These are phyloP conservation scores for Rachicladosporium sp. DNA, from an alignment of 2,329 filamentous ascomycete species.

Conservation along the genomic window DNA sequence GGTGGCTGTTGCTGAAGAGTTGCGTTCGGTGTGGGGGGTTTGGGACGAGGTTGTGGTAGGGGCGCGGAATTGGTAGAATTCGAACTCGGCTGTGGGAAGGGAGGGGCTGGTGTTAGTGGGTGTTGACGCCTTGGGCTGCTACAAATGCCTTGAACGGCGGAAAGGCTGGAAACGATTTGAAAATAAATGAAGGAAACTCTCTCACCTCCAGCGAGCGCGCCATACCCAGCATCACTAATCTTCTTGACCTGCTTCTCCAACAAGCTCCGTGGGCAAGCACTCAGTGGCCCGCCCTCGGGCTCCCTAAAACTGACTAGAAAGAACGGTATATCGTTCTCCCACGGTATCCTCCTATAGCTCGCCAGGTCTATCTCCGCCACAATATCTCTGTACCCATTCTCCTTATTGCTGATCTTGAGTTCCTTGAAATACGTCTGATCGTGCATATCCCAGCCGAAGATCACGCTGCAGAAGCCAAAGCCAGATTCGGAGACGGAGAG, in stretches of 20 bases:
- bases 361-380: slow-evolving; percentile 68
- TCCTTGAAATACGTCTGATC: slow-evolving; percentile 80
- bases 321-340: slow-evolving; percentile 78
- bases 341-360: slow-evolving; percentile 74
- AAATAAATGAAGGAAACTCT: neutral
- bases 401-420: slow-evolving; percentile 75
- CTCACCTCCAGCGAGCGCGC: slow-evolving; percentile 81
- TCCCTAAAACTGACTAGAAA: slow-evolving; percentile 77
- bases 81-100: slow-evolving; percentile 61
- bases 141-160: too few species aligned
- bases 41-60: slow-evolving; percentile 33
- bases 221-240: slow-evolving; percentile 55
- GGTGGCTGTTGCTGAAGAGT: slow-evolving; percentile 56
- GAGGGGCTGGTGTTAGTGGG: neutral
- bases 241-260: slow-evolving; percentile 57
- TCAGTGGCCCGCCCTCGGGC: slow-evolving; percentile 59
- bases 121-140: too few species aligned
- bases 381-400: slow-evolving; percentile 80
- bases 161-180: too few species aligned
- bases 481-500: slow-evolving; percentile 66
- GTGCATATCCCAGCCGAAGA: slow-evolving; percentile 97
- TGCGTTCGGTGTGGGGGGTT: slow-evolving; percentile 37
- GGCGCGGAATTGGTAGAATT: slow-evolving; percentile 82
- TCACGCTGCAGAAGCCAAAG: slow-evolving; percentile 87
- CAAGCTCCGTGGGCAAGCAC: slow-evolving; percentile 67